These are phyloP conservation scores for Xerocomellus intermedius DNA, from an alignment of 768 basidiomycete genomes.

Conservation along the genomic window DNA sequence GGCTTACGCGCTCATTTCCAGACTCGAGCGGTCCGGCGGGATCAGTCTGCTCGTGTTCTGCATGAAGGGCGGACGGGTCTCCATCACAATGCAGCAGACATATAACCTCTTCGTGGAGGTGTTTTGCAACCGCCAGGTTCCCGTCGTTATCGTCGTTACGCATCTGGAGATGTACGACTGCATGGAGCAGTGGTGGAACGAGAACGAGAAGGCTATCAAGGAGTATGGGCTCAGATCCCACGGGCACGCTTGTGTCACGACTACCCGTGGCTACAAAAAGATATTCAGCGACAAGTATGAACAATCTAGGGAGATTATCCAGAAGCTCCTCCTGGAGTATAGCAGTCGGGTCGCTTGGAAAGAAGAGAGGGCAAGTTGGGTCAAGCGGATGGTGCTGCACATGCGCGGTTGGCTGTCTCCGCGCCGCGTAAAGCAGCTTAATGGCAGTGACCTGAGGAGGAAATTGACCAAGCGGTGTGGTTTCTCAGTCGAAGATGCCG, in stretches of 20 bases:
- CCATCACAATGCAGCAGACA: constrained; percentile 26
- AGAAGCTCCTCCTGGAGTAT: constrained; percentile 15
- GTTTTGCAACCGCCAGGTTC: constrained; percentile 36
- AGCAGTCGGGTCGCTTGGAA: constrained; percentile 20
- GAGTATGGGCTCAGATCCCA: constrained; percentile 33
- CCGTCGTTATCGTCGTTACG: constrained; percentile 34
- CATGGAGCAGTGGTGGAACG: constrained; percentile 41
- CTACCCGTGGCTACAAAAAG: constrained; percentile 24
- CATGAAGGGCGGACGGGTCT: constrained; percentile 29
- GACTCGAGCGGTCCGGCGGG: constrained; percentile 25
- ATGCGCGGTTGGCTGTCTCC: constrained; percentile 27
- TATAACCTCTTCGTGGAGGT: constrained; percentile 38
- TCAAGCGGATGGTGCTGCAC: constrained; percentile 25
- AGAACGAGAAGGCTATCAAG: constrained; percentile 35
- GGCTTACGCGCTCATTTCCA: constrained; percentile 36
- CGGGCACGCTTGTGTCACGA: constrained; percentile 42
- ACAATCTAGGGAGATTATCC: constrained; percentile 29
- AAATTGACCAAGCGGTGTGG: constrained; percentile 26
- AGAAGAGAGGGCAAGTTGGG: constrained; percentile 26
- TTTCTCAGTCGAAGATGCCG: constrained; percentile 21
- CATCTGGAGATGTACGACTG: constrained; percentile 33
- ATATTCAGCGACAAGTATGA: constrained; percentile 33
- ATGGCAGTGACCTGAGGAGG: constrained; percentile 13
- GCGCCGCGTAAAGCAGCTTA: constrained; percentile 8
- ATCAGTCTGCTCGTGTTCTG: constrained; percentile 31